phyloP scores from a whole-genome alignment of 2,329 filamentous ascomycete species.

The Alternaria metachromatica region DNA sequence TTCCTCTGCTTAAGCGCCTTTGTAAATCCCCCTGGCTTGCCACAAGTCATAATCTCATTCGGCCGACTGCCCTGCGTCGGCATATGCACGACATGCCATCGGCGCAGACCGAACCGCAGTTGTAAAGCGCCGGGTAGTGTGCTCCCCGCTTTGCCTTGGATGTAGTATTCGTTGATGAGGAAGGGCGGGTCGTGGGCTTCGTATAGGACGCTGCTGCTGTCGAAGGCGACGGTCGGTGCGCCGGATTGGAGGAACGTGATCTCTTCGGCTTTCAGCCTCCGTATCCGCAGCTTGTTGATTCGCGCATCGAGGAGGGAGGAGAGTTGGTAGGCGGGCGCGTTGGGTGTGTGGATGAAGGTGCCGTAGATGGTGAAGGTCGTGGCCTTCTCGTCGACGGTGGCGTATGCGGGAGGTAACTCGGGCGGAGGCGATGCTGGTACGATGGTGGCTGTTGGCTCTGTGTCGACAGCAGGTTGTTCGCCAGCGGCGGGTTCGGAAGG shows the following conservation, averaged over 20 bases:
- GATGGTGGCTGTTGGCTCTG: not conserved
- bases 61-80: constrained; percentile 14
- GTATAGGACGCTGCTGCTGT: constrained; percentile 24
- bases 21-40: constrained; percentile 23
- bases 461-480: not conserved
- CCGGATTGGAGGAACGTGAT: constrained; percentile 19
- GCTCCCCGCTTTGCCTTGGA: constrained; percentile 19
- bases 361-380: constrained; percentile 32
- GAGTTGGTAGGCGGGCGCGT: constrained; percentile 35
- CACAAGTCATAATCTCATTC: constrained; percentile 28
- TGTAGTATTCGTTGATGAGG: constrained; percentile 28
- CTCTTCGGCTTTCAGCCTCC: constrained; percentile 28
- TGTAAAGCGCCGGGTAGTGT: constrained; percentile 27
- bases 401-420: constrained; percentile 30
- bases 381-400: constrained; percentile 27
- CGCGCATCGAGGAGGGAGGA: constrained; percentile 31
- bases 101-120: constrained; percentile 23
- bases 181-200: constrained; percentile 36
- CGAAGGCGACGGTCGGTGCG: constrained; percentile 27
- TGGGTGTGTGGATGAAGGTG: constrained; percentile 35
- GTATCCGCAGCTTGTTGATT: constrained; percentile 27
- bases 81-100: constrained; percentile 29
- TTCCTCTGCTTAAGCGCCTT: constrained; percentile 18
- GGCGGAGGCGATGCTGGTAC: not conserved
- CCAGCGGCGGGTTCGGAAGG: not conserved